Conservation (phyloP, 2,329 filamentous ascomycete species). For the Botryotinia convoluta region DNA sequence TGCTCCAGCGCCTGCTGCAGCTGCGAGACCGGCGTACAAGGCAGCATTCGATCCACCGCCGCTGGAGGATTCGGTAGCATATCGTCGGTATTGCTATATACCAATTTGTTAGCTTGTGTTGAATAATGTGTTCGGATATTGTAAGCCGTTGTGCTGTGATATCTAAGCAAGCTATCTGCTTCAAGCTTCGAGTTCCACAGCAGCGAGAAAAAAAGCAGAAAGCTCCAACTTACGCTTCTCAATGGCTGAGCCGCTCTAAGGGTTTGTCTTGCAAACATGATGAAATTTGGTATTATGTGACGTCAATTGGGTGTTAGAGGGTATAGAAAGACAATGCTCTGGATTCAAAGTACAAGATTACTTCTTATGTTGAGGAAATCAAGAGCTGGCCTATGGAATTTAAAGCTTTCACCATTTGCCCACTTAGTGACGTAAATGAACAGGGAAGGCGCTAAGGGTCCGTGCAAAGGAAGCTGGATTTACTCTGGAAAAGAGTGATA, state of each 20-base stretch:
- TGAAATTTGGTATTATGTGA: constrained; percentile 18
- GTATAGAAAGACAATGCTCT: not conserved
- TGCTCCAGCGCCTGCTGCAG: constrained; percentile 53
- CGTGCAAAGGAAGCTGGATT: not conserved
- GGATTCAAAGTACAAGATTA: not conserved
- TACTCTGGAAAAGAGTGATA: not conserved
- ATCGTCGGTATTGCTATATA: constrained; percentile 61
- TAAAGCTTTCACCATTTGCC: constrained; percentile 10
- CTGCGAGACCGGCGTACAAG: constrained; percentile 60
- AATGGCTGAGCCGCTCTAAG: constrained; percentile 64
- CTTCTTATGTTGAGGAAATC: constrained; percentile 5
- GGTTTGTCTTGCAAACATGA: constrained; percentile 66
- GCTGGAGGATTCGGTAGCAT: constrained; percentile 61
- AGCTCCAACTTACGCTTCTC: constrained; percentile 54
- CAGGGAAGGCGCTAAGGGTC: not conserved
- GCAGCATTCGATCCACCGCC: constrained; percentile 55
- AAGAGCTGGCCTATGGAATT: not conserved
- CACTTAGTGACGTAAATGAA: constrained; percentile 10
- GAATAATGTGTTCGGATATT: not conserved
- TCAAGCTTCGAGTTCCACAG: not conserved
- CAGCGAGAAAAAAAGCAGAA: not conserved
- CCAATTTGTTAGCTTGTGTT: constrained; percentile 16
- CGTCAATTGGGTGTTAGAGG: not conserved
- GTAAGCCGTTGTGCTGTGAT: not conserved
- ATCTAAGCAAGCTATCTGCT: not conserved